Percentiles rank a stretch among this genome's conserved stretches.
Conservation (phyloP, 2,329 filamentous ascomycete species). For the Claviceps digitariae region DNA sequence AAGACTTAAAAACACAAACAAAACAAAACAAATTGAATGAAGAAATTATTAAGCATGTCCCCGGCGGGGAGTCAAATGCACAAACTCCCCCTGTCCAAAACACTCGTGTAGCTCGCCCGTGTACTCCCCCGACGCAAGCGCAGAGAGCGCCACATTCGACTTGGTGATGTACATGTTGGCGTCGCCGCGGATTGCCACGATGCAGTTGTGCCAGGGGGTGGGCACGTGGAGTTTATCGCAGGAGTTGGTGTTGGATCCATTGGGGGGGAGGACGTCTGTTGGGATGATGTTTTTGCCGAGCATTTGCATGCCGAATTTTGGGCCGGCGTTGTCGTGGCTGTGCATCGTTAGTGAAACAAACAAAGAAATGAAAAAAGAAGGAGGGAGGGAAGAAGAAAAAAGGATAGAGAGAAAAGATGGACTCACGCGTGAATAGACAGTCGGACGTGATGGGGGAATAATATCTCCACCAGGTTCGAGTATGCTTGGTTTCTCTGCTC, state of each 20-base stretch:
- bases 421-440: slow-evolving; percentile 32
- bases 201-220: slow-evolving; percentile 30
- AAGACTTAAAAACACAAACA: not conserved
- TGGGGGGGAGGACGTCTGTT: slow-evolving; percentile 18
- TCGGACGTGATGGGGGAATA: slow-evolving; percentile 31
- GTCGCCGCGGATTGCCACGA: slow-evolving; percentile 16
- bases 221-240: slow-evolving; percentile 21
- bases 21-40: not conserved
- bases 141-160: slow-evolving; percentile 7
- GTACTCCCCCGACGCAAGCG: slow-evolving; percentile 4
- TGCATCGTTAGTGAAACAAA: too few relatives aligned
- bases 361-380: not conserved
- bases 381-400: not conserved
- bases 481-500: slow-evolving; percentile 30
- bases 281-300: slow-evolving; percentile 19
- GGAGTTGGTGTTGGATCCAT: slow-evolving; percentile 8
- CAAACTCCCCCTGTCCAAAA: not conserved
- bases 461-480: slow-evolving; percentile 31
- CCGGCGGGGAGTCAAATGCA: not conserved
- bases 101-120: not conserved
- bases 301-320: slow-evolving; percentile 28
- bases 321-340: slow-evolving; percentile 24
- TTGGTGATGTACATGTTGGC: slow-evolving; percentile 11
- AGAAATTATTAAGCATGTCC: not conserved
- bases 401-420: not conserved